Percentiles rank a stretch among this genome's conserved stretches.
Conservation (phyloP, 768 basidiomycete genomes). For the Amanita subjunquillea region DNA sequence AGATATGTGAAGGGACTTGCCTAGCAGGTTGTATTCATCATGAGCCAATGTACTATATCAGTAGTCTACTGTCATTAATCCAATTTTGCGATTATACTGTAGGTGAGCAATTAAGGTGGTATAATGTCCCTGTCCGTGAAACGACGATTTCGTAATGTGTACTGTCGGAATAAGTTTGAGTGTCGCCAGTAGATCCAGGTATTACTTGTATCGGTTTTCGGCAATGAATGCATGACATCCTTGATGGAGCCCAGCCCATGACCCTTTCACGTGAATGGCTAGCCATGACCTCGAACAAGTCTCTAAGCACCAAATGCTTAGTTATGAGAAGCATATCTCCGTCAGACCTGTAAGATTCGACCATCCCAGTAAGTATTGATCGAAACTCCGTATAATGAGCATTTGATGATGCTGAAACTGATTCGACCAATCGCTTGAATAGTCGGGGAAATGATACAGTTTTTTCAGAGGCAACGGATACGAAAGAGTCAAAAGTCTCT, state of each 20-base stretch:
- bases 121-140: conserved; percentile 50
- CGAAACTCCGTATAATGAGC: conserved; percentile 87
- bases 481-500: conserved; percentile 71
- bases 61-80: background rate
- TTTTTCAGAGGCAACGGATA: conserved; percentile 72
- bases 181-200: background rate
- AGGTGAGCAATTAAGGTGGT: conserved; percentile 37
- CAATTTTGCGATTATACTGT: conserved; percentile 5
- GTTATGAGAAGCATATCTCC: conserved; percentile 85
- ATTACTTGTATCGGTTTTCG: conserved; percentile 30
- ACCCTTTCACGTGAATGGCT: conserved; percentile 44
- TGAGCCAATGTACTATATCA: background rate
- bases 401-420: conserved; percentile 45
- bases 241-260: conserved; percentile 51
- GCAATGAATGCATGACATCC: conserved; percentile 43
- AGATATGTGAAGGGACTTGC: background rate
- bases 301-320: conserved; percentile 69
- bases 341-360: conserved; percentile 89
- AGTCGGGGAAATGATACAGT: conserved; percentile 84
- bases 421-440: conserved; percentile 86
- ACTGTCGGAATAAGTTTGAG: conserved; percentile 6
- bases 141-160: conserved; percentile 28
- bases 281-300: conserved; percentile 68
- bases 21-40: background rate
- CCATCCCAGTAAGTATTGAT: conserved; percentile 86